Percentiles rank a stretch among this genome's conserved stretches.
Conservation (phyloP, 129 eudicot genomes). For the Sambucus nigra region DNA sequence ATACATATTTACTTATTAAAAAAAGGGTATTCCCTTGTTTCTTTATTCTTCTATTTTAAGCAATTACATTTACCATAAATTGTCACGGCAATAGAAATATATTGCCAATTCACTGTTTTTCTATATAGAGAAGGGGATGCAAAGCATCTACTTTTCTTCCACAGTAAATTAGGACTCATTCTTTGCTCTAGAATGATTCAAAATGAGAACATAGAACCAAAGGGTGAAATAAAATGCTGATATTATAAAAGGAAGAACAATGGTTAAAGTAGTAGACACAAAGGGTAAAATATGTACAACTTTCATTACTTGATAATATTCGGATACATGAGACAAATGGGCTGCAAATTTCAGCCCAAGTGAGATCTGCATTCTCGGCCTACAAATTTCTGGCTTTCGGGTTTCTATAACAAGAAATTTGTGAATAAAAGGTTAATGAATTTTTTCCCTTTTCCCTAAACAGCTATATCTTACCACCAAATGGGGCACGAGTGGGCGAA, state of each 20-base stretch:
- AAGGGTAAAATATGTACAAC: slow-evolving; percentile 18
- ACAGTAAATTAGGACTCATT: too few relatives aligned
- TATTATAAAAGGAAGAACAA: background rate
- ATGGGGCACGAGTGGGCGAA: background rate
- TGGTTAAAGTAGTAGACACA: background rate
- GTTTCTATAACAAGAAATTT: slow-evolving; percentile 5
- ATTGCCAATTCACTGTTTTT: too few relatives aligned
- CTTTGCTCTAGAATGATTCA: too few relatives aligned
- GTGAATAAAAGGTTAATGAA: background rate
- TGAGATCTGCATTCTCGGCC: background rate
- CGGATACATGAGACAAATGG: slow-evolving; percentile 5
- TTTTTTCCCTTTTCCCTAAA: background rate
- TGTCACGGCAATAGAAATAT: too few relatives aligned
- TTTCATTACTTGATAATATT: slow-evolving; percentile 9
- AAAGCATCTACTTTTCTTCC: too few relatives aligned
- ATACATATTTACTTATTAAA: too few relatives aligned
- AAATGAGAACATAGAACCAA: too few relatives aligned
- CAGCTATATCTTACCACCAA: background rate
- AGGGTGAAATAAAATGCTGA: background rate
- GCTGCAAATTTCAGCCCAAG: slow-evolving; percentile 10
- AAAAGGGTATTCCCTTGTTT: too few relatives aligned
- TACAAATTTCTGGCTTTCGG: background rate
- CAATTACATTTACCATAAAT: too few relatives aligned
- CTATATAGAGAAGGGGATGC: too few relatives aligned
- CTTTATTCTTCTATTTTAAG: too few relatives aligned